Base-by-base conservation (phyloP, 306 rosid species). In the Casuarina glauca region DNA sequence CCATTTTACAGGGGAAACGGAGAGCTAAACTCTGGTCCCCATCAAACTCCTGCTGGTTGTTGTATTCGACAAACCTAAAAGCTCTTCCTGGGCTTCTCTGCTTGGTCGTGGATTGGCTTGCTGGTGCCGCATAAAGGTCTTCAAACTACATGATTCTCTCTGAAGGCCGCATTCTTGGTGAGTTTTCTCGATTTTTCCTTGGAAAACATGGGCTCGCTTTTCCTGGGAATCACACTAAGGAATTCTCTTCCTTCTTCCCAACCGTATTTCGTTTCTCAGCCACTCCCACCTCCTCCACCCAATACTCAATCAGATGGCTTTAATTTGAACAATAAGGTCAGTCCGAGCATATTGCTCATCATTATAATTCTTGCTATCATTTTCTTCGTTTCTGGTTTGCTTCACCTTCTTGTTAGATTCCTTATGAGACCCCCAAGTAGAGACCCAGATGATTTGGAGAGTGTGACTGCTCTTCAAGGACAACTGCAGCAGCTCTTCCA, bases 401-500 rank as follows among this genome's bases (percentile, higher is more conserved):
- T 96, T 39, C 99, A 96, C 78, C 99, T 93, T 0, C 90, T 96
- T 1, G 89, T 96, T 35, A 86, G 99, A 84, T 93, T 88, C 55
- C 91, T 95, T 1, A 69, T 89, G 84, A 82, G 91, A 61, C 94
- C 93, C 13, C 87, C 84, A 50, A 77, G 41, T 20, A 85, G 93
- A 81, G 91, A 91, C 74, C 78, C 85, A 53, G 94, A 91, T 60
- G 97, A 88, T 42, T 78, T 83, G 46, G 93, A 87, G 69, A 88
- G 82, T 76, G 97, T 85, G 60, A 88, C 93, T 52, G 98, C 87
- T 26, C 91, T 96, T 72, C 98, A 96, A 81, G 99, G 99, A 0
- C 99, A 96, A 74, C 80, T 93, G 66, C 99, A 91, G 83, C 98
- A 96, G 72, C 98, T 93, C 3, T 96, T 96, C 68, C 96, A 91